Evolutionary conservation across 805 yeast species (phyloP).

Genomic region (Myxozyma nipponensis): DNA sequence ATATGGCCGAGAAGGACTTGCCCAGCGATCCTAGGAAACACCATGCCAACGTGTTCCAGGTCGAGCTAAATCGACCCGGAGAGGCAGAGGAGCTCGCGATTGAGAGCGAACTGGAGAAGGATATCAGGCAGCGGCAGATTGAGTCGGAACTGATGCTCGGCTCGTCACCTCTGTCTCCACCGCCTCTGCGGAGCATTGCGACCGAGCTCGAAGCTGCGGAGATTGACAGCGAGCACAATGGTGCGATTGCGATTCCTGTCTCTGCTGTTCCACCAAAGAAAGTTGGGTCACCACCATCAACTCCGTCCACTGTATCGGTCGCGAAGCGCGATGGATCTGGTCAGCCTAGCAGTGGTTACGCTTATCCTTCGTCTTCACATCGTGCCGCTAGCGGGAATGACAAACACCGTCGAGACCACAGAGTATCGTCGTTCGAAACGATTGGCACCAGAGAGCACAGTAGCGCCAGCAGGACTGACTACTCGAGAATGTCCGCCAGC

Average conservation of each 20-base stretch:
- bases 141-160: slow-evolving; percentile 23
- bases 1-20: no score
- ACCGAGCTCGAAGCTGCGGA: not conserved
- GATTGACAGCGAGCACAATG: not conserved
- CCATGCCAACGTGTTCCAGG: slow-evolving; percentile 8
- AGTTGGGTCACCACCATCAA: slow-evolving; percentile 24
- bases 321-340: not conserved
- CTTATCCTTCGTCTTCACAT: not conserved
- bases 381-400: not conserved
- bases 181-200: slow-evolving; percentile 19
- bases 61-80: slow-evolving; percentile 20
- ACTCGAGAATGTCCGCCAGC: slow-evolving; percentile 19
- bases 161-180: slow-evolving; percentile 24
- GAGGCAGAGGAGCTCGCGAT: slow-evolving; percentile 8
- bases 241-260: no score
- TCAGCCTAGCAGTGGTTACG: not conserved
- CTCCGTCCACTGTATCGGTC: slow-evolving; percentile 12
- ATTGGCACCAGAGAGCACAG: slow-evolving; percentile 3
- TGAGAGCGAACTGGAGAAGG: slow-evolving; percentile 11
- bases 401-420: not conserved
- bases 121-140: slow-evolving; percentile 10
- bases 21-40: no score
- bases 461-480: slow-evolving; percentile 13
- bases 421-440: not conserved
- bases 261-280: not conserved